Conservation (phyloP, 805 yeast genomes). For the Kodamaea neixiangensis region DNA sequence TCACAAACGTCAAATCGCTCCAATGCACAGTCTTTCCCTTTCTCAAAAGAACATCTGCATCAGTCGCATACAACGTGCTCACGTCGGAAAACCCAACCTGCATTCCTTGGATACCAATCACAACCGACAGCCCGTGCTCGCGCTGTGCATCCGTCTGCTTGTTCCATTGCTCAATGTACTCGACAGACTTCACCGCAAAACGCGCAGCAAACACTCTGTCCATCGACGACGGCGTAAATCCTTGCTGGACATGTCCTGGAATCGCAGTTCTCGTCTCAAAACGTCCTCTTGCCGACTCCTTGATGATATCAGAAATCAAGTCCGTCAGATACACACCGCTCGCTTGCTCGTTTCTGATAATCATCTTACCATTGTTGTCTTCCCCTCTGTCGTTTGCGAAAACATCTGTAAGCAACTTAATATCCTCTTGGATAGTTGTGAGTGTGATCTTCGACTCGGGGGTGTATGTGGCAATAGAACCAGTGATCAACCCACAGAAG, state of each 20-base stretch:
- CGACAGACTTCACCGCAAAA: constrained; percentile 67
- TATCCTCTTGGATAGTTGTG: constrained; percentile 63
- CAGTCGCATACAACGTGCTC: constrained; percentile 55
- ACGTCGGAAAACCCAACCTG: constrained; percentile 59
- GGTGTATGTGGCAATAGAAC: constrained; percentile 73
- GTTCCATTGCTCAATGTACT: constrained; percentile 56
- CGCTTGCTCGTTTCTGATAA: constrained; percentile 67
- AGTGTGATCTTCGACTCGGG: constrained; percentile 71
- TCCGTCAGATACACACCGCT: constrained; percentile 68
- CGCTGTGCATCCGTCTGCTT: not conserved
- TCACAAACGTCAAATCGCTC: constrained; percentile 57
- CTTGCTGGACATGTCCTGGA: constrained; percentile 89
- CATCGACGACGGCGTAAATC: constrained; percentile 73
- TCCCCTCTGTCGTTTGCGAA: constrained; percentile 65
- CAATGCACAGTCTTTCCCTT: constrained; percentile 73
- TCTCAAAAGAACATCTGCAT: constrained; percentile 61
- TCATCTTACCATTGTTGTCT: constrained; percentile 66
- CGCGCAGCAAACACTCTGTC: constrained; percentile 77
- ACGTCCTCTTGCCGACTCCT: constrained; percentile 60
- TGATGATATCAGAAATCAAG: constrained; percentile 68
- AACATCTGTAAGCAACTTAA: constrained; percentile 57
- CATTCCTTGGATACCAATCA: constrained; percentile 72
- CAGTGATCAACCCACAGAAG: constrained; percentile 65
- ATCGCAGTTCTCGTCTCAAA: constrained; percentile 79
- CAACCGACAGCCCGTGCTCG: constrained; percentile 43